Evolutionary conservation across 805 yeast species (phyloP).

Genomic region (Schwanniomyces sp.): DNA sequence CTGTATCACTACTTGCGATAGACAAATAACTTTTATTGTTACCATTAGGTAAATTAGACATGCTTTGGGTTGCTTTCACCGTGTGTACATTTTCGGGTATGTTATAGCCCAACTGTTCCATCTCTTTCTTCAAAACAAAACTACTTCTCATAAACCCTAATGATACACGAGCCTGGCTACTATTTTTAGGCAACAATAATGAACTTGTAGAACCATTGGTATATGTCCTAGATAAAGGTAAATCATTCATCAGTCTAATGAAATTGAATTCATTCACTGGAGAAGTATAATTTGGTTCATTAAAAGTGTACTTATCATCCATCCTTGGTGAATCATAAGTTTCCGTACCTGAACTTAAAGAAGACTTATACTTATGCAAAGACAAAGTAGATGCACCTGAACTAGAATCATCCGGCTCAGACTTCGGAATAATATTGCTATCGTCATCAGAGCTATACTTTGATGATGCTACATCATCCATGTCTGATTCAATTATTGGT

Average conservation of each 20-base stretch:
- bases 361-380: slow-evolving; percentile 36
- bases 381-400: slow-evolving; percentile 37
- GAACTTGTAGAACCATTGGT: slow-evolving; percentile 10
- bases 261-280: slow-evolving; percentile 14
- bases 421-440: slow-evolving; percentile 11
- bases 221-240: neutral
- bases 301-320: slow-evolving; percentile 7
- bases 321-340: slow-evolving; percentile 15
- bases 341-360: slow-evolving; percentile 34
- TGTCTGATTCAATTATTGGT: slow-evolving; percentile 37
- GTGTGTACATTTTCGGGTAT: slow-evolving; percentile 28
- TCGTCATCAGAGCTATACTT: slow-evolving; percentile 29
- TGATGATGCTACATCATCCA: slow-evolving; percentile 28
- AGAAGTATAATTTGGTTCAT: slow-evolving; percentile 13
- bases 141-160: slow-evolving; percentile 45
- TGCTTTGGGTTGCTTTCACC: slow-evolving; percentile 2
- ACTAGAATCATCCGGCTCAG: slow-evolving; percentile 19
- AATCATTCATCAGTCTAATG: slow-evolving; percentile 15
- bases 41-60: neutral
- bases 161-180: slow-evolving; percentile 29
- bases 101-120: slow-evolving; percentile 31
- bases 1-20: neutral
- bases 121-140: slow-evolving; percentile 41
- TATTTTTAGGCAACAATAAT: slow-evolving; percentile 4
- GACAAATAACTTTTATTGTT: neutral